Conservation (phyloP, 176 grass and related monocot genomes). For the Paspalum vaginatum region DNA sequence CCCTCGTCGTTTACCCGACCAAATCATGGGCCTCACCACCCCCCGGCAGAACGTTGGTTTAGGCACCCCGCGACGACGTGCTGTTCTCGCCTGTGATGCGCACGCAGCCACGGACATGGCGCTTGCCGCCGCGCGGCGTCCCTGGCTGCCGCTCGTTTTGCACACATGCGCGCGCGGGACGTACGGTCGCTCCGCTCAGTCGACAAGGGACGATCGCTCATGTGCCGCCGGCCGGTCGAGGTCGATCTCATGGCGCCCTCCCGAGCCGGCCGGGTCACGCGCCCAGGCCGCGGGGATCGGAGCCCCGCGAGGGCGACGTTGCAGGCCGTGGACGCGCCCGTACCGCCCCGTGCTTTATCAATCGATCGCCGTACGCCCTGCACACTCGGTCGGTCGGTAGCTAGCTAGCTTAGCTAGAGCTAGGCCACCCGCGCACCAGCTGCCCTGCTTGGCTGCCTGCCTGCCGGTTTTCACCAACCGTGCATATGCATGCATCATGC, state of each 20-base stretch:
- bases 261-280: neutral
- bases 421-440: slow-evolving; percentile 11
- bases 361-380: slow-evolving; percentile 16
- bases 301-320: slow-evolving; percentile 16
- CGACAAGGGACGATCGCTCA: neutral
- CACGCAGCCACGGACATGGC: neutral
- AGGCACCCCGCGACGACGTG: neutral
- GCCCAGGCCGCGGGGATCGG: neutral
- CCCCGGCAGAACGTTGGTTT: slow-evolving; percentile 40
- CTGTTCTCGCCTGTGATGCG: neutral
- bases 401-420: neutral
- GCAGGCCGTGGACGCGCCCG: neutral
- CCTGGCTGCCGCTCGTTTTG: slow-evolving; percentile 10
- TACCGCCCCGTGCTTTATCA: neutral
- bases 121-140: neutral
- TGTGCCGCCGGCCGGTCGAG: neutral
- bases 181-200: neutral
- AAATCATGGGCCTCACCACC: slow-evolving; percentile 22
- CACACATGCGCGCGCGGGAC: neutral
- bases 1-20: slow-evolving; percentile 23
- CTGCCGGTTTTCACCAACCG: slow-evolving; percentile 10
- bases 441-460: neutral
- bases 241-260: slow-evolving; percentile 13
- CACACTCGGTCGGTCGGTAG: neutral
- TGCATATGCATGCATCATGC: no score